These are phyloP conservation scores for Harringtonia lauricola DNA, from an alignment of 2,329 filamentous ascomycete species.

Conservation along the genomic window DNA sequence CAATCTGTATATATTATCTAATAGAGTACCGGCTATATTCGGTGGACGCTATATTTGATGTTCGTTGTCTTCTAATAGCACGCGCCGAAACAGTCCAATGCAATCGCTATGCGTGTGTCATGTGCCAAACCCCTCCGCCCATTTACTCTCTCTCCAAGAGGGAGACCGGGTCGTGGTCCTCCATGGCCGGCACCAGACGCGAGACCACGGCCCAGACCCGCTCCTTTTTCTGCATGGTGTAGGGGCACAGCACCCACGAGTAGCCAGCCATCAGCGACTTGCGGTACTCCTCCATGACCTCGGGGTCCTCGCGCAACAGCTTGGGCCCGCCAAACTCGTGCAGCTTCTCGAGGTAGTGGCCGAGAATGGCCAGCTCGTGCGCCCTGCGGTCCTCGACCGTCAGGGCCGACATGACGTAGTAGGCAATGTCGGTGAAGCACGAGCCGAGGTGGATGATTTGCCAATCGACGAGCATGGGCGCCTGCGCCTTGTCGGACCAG, in stretches of 20 bases:
- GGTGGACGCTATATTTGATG: too few species aligned
- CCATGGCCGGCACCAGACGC: slow-evolving; percentile 1
- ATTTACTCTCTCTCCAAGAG: background rate
- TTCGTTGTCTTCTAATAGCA: too few species aligned
- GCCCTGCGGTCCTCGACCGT: slow-evolving; percentile 20
- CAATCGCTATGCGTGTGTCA: too few species aligned
- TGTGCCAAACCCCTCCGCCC: too few species aligned
- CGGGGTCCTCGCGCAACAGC: background rate
- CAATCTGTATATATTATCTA: too few species aligned
- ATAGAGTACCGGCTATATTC: too few species aligned
- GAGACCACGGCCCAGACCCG: background rate
- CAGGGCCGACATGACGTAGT: slow-evolving; percentile 22
- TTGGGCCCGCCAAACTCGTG: background rate
- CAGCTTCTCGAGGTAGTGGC: slow-evolving; percentile 19
- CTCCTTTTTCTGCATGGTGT: slow-evolving; percentile 22
- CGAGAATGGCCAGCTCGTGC: slow-evolving; percentile 21
- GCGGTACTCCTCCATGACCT: slow-evolving; percentile 15
- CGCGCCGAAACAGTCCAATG: too few species aligned
- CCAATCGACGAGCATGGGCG: slow-evolving; percentile 24
- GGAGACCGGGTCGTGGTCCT: background rate
- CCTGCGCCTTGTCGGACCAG: slow-evolving; percentile 9
- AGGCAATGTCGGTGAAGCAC: slow-evolving; percentile 14
- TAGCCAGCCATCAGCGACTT: slow-evolving; percentile 21
- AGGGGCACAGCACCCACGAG: slow-evolving; percentile 21
- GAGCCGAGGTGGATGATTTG: slow-evolving; percentile 23